Evolutionary conservation across 345 rosid species (phyloP), one percentile per base, ranked within the genome.

Genomic region (Rhodamnia argentea): DNA sequence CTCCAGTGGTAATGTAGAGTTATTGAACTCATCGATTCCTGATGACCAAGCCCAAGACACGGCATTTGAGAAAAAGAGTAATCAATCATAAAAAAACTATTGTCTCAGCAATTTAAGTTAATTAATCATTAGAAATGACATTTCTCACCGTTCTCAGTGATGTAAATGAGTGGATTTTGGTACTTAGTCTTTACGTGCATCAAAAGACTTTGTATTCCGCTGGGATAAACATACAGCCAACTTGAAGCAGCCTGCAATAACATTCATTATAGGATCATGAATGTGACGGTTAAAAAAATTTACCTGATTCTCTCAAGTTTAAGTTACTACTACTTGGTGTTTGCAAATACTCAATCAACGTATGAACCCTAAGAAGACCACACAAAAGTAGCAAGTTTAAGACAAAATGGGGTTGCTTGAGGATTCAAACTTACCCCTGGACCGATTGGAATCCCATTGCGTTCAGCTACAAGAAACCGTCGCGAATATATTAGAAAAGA

Each of bases 1-100:
- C 52, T 86, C 16, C 32, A 86, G n/a, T 18, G 94, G 60, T 50
- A 89, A 54, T 26, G 92, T 90, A 2, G 82, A 59, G 59, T 89
- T 92, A 58, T 88, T 91, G 54, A 70, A 59, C 85, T 91, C 92
- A 14, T 88, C 91, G 15, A 92, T 15, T 13, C 95, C 92, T 93
- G 84, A 52, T 54, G 62, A 58, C 27, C 44, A 13, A 56, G 32
- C 51, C 15, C 26, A 51, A 82, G 20, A 57, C 15, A 37, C 37
- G 3, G 22, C 14, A 44, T 27, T 29, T 20, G 58, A 32, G 18
- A 70, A 85, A 27, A 2, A 83, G 11, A 56, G 52, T 11, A 29
- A 53, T n/a, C 37, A 29, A 29, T 53, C 62, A 20, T 23, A 6
- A 42, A 42, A 56, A 37, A 37, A 37, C 40, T 37, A 37, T 37